phyloP scores from a whole-genome alignment of 2,329 filamentous ascomycete species.

The Venturia oleaginea region DNA sequence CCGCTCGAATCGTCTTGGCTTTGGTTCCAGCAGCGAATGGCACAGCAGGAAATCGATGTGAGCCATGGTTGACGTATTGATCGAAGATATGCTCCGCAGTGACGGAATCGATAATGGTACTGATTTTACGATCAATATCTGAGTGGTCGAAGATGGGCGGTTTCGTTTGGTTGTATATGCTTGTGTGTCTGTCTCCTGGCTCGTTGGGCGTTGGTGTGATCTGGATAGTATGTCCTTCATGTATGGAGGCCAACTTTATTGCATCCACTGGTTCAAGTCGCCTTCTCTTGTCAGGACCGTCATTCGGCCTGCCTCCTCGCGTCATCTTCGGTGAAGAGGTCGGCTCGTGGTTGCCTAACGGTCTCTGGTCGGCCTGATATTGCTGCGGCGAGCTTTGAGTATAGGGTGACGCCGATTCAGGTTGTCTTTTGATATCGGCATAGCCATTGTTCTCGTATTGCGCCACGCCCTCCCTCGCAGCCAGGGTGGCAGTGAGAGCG shows the following conservation, averaged over 20 bases:
- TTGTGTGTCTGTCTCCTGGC: constrained; percentile 17
- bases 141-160: constrained; percentile 24
- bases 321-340: not conserved
- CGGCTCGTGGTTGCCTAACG: constrained; percentile 5
- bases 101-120: constrained; percentile 41
- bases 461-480: constrained; percentile 4
- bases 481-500: constrained; percentile 70
- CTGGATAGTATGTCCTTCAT: not conserved
- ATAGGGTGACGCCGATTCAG: constrained; percentile 5
- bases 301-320: not conserved
- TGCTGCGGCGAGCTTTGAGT: constrained; percentile 9
- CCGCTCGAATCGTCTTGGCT: constrained; percentile 45
- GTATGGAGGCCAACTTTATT: constrained; percentile 5
- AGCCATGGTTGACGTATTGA: constrained; percentile 46
- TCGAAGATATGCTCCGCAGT: constrained; percentile 48
- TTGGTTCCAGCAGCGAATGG: constrained; percentile 46
- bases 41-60: constrained; percentile 48
- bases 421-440: not conserved
- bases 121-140: constrained; percentile 30
- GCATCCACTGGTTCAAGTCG: not conserved
- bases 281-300: constrained; percentile 12
- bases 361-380: constrained; percentile 6
- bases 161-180: constrained; percentile 13
- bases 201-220: constrained; percentile 10
- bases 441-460: not conserved